Evolutionary conservation across 1,139 yeast genomes (phyloP), one percentile per base, ranked within the genome.

Genomic region (Debaryomycetaceae sp.): DNA sequence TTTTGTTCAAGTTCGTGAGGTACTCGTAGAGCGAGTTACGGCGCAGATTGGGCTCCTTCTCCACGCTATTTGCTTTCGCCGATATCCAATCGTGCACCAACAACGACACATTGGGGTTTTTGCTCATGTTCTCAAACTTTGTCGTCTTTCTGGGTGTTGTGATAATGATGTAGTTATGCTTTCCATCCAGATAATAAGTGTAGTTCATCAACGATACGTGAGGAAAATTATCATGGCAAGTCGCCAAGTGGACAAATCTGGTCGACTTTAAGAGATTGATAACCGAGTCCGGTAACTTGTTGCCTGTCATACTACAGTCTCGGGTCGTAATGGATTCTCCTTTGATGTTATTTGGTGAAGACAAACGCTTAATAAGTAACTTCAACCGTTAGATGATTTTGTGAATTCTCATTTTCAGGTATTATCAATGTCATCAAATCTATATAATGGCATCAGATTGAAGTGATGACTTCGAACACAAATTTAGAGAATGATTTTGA

Each of bases 161-260:
- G 47, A 90, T 70, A 34, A 90, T 79, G 41, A 89, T 78, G 48
- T 76, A 73, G 6, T 75, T 75, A 5, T 62, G 58, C 38, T 68
- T 75, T 45, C 62, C 59, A 24, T 65, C 63, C 36, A 64, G 65
- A 56, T 65, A 78, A 39, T 81, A 87, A 5, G 93, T 83, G 61
- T 87, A 90, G 64, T 88, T 90, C 97, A 90, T 90, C 53, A 90
- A 75, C 9, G 93, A 79, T 2, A 89, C 95, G 54, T 90, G 95
- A 6, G 97, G 97, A 33, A 77, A 59, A 46, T 83, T 76, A 42
- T 82, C 68, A 41, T 75, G 66, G 47, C 87, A 79, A 1, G 97
- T 90, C 6, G 91, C 97, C 43, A 90, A 72, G 62, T 90, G 97
- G 38, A 90, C 79, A 62, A 83, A 84, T 49, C 84, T 75, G 14